A percentile compares a stretch with the other conserved stretches of the same genome.
These are phyloP conservation scores for Leucosporidium creatinivorum DNA, from an alignment of 768 basidiomycete genomes.

Conservation along the genomic window DNA sequence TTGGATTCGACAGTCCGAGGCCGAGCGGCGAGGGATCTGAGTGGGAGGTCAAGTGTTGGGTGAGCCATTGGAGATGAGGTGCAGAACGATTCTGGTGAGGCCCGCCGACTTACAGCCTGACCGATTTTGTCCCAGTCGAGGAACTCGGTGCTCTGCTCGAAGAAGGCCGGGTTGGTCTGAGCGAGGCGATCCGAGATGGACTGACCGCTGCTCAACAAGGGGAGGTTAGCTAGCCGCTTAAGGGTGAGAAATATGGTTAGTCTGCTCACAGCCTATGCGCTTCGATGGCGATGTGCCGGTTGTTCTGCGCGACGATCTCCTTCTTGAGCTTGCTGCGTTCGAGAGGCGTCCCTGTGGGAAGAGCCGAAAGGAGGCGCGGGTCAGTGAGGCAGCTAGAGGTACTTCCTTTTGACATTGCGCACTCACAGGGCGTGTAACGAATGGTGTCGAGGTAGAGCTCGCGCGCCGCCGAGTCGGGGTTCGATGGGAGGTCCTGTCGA, in stretches of 20 bases:
- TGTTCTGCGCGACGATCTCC: conserved; percentile 24
- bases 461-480: conserved; percentile 14
- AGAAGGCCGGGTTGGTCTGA: not conserved
- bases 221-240: not conserved
- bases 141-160: not conserved
- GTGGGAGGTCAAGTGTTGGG: too few relatives aligned
- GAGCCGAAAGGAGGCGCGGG: not conserved
- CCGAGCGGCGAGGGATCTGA: conserved; percentile 16
- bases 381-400: not conserved
- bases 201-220: not conserved
- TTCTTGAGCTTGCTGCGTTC: conserved; percentile 17
- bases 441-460: conserved; percentile 16
- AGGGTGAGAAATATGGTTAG: not conserved
- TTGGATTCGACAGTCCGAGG: conserved; percentile 24
- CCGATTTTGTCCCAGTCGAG: conserved; percentile 26
- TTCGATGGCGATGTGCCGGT: conserved; percentile 8
- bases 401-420: not conserved
- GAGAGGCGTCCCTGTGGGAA: conserved; percentile 6
- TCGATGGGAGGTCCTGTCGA: conserved; percentile 22
- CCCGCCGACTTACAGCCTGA: conserved; percentile 1
- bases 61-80: too few relatives aligned
- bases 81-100: too few relatives aligned
- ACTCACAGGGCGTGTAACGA: conserved; percentile 19
- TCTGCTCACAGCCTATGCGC: conserved; percentile 1
- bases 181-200: not conserved